These are phyloP conservation scores for Aurantiochytrium sp. DNA, from an alignment of 108 stramenopile species.

Conservation along the genomic window DNA sequence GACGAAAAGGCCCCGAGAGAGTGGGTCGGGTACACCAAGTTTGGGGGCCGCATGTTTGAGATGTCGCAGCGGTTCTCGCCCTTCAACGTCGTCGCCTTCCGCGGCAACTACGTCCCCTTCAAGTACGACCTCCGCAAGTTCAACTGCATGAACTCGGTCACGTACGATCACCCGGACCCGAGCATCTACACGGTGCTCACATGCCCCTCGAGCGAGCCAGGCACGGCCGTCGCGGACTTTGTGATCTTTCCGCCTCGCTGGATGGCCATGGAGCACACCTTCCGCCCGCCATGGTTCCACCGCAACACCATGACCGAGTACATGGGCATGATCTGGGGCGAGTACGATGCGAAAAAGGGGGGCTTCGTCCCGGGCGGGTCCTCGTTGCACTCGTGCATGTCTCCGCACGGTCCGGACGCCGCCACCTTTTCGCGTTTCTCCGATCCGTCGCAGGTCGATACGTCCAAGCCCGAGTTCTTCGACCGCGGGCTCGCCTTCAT, in stretches of 20 bases:
- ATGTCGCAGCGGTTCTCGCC: conserved; percentile 60
- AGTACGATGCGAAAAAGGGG: conserved; percentile 74
- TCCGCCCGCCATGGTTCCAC: conserved; percentile 90
- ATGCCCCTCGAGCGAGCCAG: conserved; percentile 64
- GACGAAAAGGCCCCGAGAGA: neutral
- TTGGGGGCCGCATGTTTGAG: conserved; percentile 63
- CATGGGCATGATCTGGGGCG: conserved; percentile 84
- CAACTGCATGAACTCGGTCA: conserved; percentile 77
- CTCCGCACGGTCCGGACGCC: conserved; percentile 84
- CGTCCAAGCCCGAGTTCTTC: conserved; percentile 60
- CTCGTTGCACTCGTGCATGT: conserved; percentile 75
- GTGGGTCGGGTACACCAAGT: conserved; percentile 66
- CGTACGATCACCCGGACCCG: conserved; percentile 87
- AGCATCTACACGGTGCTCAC: conserved; percentile 86
- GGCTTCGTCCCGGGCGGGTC: conserved; percentile 80
- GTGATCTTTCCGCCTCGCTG: conserved; percentile 86
- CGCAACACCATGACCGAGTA: conserved; percentile 86
- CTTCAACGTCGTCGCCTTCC: conserved; percentile 90
- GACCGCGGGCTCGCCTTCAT: conserved; percentile 84
- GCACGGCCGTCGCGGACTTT: conserved; percentile 81
- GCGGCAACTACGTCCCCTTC: conserved; percentile 85
- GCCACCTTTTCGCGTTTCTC: conserved; percentile 65
- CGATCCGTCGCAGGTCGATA: conserved; percentile 46
- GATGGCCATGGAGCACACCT: conserved; percentile 81
- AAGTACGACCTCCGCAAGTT: conserved; percentile 79